These are phyloP conservation scores for Thalassiosira mediterranea DNA, from an alignment of 352 stramenopile species.

Conservation along the genomic window DNA sequence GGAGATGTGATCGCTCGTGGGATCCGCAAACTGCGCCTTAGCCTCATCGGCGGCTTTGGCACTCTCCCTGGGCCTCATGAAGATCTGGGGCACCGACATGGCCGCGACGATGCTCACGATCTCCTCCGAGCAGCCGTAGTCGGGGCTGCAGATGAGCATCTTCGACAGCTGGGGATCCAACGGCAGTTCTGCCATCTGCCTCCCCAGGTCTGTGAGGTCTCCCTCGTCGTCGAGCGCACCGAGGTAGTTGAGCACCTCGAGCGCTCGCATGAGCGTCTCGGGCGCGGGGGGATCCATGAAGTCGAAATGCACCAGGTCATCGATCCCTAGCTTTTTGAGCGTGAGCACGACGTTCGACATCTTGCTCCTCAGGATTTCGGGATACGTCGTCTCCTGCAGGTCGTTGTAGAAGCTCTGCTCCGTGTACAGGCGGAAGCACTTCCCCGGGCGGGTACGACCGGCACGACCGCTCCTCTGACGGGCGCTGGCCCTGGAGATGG, in stretches of 20 bases:
- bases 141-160: conserved; percentile 92
- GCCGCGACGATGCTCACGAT: conserved; percentile 96
- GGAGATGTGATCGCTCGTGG: conserved; percentile 96
- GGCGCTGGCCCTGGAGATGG: conserved; percentile 76
- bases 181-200: conserved; percentile 98
- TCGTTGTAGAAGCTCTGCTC: conserved; percentile 89
- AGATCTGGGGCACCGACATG: conserved; percentile 95
- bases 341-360: conserved; percentile 84
- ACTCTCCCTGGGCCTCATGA: conserved; percentile 95
- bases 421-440: conserved; percentile 85
- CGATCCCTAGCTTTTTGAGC: conserved; percentile 96
- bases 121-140: conserved; percentile 93
- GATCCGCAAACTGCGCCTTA: conserved; percentile 98
- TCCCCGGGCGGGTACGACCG: conserved; percentile 87
- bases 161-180: conserved; percentile 92
- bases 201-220: conserved; percentile 93
- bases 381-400: conserved; percentile 83
- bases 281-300: conserved; percentile 98
- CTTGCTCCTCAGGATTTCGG: conserved; percentile 94
- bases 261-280: conserved; percentile 97
- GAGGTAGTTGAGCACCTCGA: conserved; percentile 99
- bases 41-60: conserved; percentile 97
- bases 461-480: conserved; percentile 92
- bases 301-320: conserved; percentile 95
- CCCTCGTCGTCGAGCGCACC: conserved; percentile 97